Evolutionary conservation across 805 yeast species (phyloP), one percentile per base, ranked within the genome.

Genomic region (Yamadazyma laniorum): DNA sequence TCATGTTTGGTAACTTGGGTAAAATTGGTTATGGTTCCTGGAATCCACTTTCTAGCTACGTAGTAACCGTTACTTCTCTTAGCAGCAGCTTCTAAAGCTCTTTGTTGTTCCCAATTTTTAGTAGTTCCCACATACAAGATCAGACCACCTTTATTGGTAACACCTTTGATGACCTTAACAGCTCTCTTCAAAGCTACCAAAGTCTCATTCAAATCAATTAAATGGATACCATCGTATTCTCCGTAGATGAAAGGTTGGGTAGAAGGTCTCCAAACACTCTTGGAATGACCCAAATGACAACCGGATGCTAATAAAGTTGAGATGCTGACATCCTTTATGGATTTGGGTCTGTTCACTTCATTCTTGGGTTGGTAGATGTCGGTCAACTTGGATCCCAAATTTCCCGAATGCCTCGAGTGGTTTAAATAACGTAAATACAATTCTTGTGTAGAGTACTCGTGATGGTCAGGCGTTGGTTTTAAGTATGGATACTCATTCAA

Each of bases 271-370:
- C 82, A 84, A 44, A 82, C 68, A 3, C 83, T 70, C 25, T 79
- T 82, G n/a, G 95, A 75, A 51, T 91, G 97, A 19, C 99, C 99
- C 49, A 93, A 68, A 61, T 93, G 99, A 32, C 91, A 91, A 36
- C 96, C 97, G 0, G 97, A 87, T 3, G 96, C 91, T 61, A 91
- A 59, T 37, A 93, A 71, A 40, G 79, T 79, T 21, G 87, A 68
- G 25, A 89, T 68, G 2, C 91, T 73, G 9, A 86, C 57, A 40
- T 85, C 77, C 16, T 73, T 61, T 16, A 79, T 67, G 11, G 68
- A 51, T 25, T 75, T 66, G 13, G 96, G 95, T 17, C 69, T 63
- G 31, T 70, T 67, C 21, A 82, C 67, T 43, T 85, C 85, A 44
- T 74, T 70, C 53, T 81, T 80, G 13, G 96, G 95, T 37, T 65